These are phyloP conservation scores for Ustilaginoidea virens DNA, from an alignment of 2,329 filamentous ascomycete genomes.

Conservation along the genomic window DNA sequence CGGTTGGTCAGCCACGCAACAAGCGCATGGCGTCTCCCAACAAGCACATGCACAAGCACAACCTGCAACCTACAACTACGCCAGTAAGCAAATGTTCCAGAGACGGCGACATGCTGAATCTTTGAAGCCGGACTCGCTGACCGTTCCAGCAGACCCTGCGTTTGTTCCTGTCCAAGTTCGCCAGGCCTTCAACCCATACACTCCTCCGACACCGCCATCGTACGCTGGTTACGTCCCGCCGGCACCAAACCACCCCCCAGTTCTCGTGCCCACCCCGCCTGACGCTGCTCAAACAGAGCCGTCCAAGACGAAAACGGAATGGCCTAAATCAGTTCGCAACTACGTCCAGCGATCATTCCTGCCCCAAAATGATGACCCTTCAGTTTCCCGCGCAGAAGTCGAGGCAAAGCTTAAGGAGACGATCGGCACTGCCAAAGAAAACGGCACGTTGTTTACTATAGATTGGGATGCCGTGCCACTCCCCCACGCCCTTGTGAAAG, in stretches of 20 bases:
- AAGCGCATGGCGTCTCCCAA: slow-evolving; percentile 25
- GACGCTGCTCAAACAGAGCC: slow-evolving; percentile 12
- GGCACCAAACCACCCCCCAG: slow-evolving; percentile 11
- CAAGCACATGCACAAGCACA: slow-evolving; percentile 19
- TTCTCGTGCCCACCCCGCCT: slow-evolving; percentile 14
- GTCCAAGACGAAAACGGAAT: slow-evolving; percentile 52
- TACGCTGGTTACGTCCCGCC: slow-evolving; percentile 17
- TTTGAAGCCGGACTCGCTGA: slow-evolving; percentile 9
- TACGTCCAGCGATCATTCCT: slow-evolving; percentile 88
- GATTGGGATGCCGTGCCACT: slow-evolving; percentile 76
- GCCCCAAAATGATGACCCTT: slow-evolving; percentile 48
- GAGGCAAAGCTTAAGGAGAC: slow-evolving; percentile 72
- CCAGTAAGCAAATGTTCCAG: slow-evolving; percentile 16
- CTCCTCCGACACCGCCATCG: slow-evolving; percentile 18
- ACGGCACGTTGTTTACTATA: slow-evolving; percentile 51
- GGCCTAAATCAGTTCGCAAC: slow-evolving; percentile 65
- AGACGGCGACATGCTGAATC: background rate
- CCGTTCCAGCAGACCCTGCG: slow-evolving; percentile 28
- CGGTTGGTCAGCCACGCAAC: slow-evolving; percentile 21
- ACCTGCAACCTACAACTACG: slow-evolving; percentile 20
- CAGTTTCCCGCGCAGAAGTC: slow-evolving; percentile 54
- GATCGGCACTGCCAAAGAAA: slow-evolving; percentile 70
- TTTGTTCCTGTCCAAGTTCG: slow-evolving; percentile 48
- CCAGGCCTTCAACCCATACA: slow-evolving; percentile 37
- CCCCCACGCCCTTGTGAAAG: slow-evolving; percentile 68